Conservation (phyloP, 192 early-diverging fungal genomes). For the Umbelopsis isabellina region DNA sequence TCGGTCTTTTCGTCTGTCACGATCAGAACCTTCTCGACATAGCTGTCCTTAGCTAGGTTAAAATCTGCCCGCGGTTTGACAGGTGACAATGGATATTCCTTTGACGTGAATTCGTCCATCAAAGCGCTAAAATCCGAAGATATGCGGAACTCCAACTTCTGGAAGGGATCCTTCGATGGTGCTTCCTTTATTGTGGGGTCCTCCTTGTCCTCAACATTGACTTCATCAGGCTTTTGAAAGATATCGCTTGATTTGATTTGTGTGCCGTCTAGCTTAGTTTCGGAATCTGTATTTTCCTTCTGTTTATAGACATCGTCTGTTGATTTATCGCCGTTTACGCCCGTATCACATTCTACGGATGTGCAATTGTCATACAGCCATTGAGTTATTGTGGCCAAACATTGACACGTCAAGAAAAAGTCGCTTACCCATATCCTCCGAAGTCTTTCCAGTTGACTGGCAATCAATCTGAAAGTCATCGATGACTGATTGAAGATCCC, state of each 20-base stretch:
- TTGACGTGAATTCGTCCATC: background rate
- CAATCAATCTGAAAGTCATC: slow-evolving; percentile 12
- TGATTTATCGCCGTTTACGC: too few relatives aligned
- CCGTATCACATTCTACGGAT: too few relatives aligned
- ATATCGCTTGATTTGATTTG: too few relatives aligned
- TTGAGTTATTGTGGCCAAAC: too few relatives aligned
- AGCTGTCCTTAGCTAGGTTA: background rate
- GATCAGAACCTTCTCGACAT: background rate
- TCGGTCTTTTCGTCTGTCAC: background rate
- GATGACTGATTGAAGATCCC: slow-evolving; percentile 18
- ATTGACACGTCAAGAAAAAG: background rate
- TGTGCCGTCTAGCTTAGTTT: too few relatives aligned
- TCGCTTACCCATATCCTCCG: slow-evolving; percentile 13
- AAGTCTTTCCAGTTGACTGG: background rate
- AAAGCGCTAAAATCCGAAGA: background rate
- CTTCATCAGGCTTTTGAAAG: background rate
- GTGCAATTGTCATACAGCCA: too few relatives aligned
- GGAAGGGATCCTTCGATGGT: background rate
- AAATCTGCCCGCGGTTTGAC: background rate
- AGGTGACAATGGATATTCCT: slow-evolving; percentile 8
- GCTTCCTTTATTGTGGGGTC: background rate
- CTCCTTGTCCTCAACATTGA: background rate
- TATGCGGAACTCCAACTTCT: slow-evolving; percentile 3
- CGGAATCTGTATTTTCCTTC: too few relatives aligned
- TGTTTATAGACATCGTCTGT: too few relatives aligned